A percentile compares a stretch with the other conserved stretches of the same genome.
Conservation (phyloP, 2,329 filamentous ascomycete genomes). For the Pseudogymnoascus pannorum region DNA sequence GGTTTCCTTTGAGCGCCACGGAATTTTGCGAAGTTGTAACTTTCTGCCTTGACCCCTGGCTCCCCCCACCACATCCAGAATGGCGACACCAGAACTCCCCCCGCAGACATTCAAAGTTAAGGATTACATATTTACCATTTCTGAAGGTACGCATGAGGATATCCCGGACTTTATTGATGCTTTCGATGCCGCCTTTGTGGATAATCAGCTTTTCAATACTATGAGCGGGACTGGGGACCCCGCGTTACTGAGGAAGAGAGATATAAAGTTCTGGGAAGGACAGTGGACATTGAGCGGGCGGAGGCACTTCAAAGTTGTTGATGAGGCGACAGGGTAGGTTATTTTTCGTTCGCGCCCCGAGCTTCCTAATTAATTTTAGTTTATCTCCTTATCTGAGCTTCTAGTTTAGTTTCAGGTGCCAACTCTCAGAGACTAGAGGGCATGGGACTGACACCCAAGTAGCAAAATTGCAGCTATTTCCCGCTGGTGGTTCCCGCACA, state of each 20-base stretch:
- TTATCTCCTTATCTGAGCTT: slow-evolving; percentile 13
- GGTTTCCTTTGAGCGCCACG: neutral
- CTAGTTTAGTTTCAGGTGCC: neutral
- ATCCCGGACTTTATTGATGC: neutral
- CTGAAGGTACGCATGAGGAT: neutral
- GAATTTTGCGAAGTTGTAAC: neutral
- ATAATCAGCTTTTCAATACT: slow-evolving; percentile 11
- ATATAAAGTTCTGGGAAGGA: neutral
- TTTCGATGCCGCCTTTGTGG: slow-evolving; percentile 13
- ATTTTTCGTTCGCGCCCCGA: slow-evolving; percentile 7
- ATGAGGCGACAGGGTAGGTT: slow-evolving; percentile 2
- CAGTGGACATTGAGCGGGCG: neutral
- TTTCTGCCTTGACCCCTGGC: neutral
- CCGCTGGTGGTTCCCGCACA: slow-evolving; percentile 31
- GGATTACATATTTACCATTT: neutral
- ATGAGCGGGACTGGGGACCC: neutral
- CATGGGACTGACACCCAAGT: neutral
- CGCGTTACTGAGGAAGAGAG: neutral
- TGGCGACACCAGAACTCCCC: neutral
- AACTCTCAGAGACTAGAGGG: neutral
- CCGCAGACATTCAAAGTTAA: neutral
- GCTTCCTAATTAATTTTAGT: slow-evolving; percentile 21
- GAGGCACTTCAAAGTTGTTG: slow-evolving; percentile 1
- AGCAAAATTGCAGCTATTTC: slow-evolving; percentile 28
- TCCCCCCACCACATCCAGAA: neutral